These are phyloP conservation scores for Populus simonii DNA, from an alignment of 345 rosid species.

Conservation along the genomic window DNA sequence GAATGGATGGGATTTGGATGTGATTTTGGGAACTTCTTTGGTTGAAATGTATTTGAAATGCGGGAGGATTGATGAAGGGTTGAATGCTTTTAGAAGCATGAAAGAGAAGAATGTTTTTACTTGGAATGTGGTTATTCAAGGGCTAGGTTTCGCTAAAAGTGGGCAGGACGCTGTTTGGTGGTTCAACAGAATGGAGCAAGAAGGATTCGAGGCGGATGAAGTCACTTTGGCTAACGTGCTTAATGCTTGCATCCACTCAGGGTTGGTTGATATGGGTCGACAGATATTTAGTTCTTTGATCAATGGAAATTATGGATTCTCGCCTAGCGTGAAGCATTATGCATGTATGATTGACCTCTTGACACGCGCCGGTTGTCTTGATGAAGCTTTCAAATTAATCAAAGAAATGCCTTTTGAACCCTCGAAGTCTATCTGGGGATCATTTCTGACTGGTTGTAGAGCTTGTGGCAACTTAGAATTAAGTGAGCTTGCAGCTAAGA, in stretches of 20 bases:
- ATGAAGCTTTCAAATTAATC: slow-evolving; percentile 40
- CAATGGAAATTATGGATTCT: slow-evolving; percentile 42
- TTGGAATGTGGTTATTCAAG: slow-evolving; percentile 52
- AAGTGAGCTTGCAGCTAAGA: slow-evolving; percentile 43
- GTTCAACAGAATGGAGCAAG: slow-evolving; percentile 46
- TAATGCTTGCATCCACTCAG: slow-evolving; percentile 53
- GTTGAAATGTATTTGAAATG: slow-evolving; percentile 53
- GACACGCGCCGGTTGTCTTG: slow-evolving; percentile 36
- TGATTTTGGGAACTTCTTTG: slow-evolving; percentile 50
- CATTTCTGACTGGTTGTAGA: slow-evolving; percentile 43
- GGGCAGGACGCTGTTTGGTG: slow-evolving; percentile 47
- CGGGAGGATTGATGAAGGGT: slow-evolving; percentile 46
- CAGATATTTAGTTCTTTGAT: slow-evolving; percentile 41
- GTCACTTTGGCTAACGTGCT: slow-evolving; percentile 49
- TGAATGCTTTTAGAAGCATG: slow-evolving; percentile 41
- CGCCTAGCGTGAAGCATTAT: slow-evolving; percentile 45
- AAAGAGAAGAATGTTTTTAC: slow-evolving; percentile 42
- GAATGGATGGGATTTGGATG: slow-evolving; percentile 52
- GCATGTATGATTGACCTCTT: slow-evolving; percentile 50
- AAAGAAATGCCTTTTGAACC: slow-evolving; percentile 49
- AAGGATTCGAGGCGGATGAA: slow-evolving; percentile 38
- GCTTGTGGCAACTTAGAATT: slow-evolving; percentile 39
- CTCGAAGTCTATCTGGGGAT: slow-evolving; percentile 53
- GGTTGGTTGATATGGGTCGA: slow-evolving; percentile 37
- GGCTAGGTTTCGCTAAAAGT: slow-evolving; percentile 44